Conservation (phyloP, 2,329 filamentous ascomycete species). For the Aspergillus amoenus region DNA sequence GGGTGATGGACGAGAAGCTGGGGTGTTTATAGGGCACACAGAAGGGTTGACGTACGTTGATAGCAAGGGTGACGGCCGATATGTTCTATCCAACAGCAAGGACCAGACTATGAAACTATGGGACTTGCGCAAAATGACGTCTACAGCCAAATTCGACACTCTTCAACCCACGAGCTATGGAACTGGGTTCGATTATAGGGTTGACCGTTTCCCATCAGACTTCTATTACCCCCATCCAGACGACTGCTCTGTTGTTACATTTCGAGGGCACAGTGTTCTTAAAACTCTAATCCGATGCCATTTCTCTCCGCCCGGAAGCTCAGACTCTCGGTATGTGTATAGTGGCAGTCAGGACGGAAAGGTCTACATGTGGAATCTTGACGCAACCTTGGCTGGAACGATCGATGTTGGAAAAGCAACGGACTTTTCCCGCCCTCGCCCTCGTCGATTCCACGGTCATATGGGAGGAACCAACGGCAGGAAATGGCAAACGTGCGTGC, state of each 20-base stretch:
- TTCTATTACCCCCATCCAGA: slow-evolving; percentile 67
- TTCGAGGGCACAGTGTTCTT: slow-evolving; percentile 83
- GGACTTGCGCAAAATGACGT: slow-evolving; percentile 89
- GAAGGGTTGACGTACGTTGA: slow-evolving; percentile 67
- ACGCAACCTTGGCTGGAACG: slow-evolving; percentile 75
- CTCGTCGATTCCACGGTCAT: slow-evolving; percentile 50
- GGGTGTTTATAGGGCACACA: slow-evolving; percentile 65
- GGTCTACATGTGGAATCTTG: slow-evolving; percentile 89
- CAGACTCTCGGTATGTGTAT: slow-evolving; percentile 90
- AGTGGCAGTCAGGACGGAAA: slow-evolving; percentile 86
- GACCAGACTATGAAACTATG: slow-evolving; percentile 97
- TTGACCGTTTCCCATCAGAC: slow-evolving; percentile 54
- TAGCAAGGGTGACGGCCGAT: slow-evolving; percentile 84
- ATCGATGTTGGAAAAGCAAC: slow-evolving; percentile 78
- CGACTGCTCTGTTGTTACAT: slow-evolving; percentile 91
- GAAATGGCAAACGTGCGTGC: slow-evolving; percentile 73
- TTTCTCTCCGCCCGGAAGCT: slow-evolving; percentile 83
- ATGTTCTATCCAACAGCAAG: slow-evolving; percentile 91
- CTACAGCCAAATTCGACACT: slow-evolving; percentile 58
- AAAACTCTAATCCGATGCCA: slow-evolving; percentile 92
- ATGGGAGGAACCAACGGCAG: slow-evolving; percentile 45
- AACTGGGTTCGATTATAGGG: slow-evolving; percentile 64
- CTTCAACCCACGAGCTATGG: slow-evolving; percentile 55
- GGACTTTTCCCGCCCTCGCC: slow-evolving; percentile 57
- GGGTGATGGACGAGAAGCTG: slow-evolving; percentile 61